Evolutionary conservation across 2,329 filamentous ascomycete genomes (phyloP), one percentile per base, ranked within the genome.

Genomic region (Stagonosporopsis cucurbitacearum): DNA sequence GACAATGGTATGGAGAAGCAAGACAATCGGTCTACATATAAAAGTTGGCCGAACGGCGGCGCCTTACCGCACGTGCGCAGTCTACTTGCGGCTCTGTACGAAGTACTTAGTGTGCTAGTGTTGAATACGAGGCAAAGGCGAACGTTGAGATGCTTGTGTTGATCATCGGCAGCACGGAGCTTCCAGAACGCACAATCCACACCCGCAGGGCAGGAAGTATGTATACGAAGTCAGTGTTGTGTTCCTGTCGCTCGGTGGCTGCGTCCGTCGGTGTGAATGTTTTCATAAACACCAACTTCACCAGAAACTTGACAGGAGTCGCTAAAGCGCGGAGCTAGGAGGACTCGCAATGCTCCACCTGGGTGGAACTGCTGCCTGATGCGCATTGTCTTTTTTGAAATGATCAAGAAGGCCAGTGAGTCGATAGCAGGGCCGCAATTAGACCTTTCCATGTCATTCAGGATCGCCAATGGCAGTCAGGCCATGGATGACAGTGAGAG

Each of bases 71-170:
- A 51, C 47, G 30, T 41, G 45, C 41, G 20, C 20, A 3, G 41
- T 25, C 20, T 47, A 51, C 32, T 37, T 23, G 43, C 37, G 53
- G 47, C 47, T 46, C 35, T 43, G 37, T 32, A 40, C 39, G 32
- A 33, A 35, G 50, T 42, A 11, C 28, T 40, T 26, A 45, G 46
- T 35, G 52, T 46, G 12, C 20, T 42, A n/a, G n/a, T 15, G 22
- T 40, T 11, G 39, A 30, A 50, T 43, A 47, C 47, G 47, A 42
- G 28, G 30, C 11, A 32, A 47, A 28, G 25, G 37, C 25, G 41
- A 20, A 13, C 33, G 42, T 30, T 22, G 30, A 28, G 9, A 47
- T 51, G 47, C 53, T 35, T 56, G 53, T 51, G 47, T 46, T 42
- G 47, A 50, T 56, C 53, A 37, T 37, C 22, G 20, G 30, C 32